Evolutionary conservation across 805 yeast species (phyloP).

Genomic region (Candida vaughaniae): DNA sequence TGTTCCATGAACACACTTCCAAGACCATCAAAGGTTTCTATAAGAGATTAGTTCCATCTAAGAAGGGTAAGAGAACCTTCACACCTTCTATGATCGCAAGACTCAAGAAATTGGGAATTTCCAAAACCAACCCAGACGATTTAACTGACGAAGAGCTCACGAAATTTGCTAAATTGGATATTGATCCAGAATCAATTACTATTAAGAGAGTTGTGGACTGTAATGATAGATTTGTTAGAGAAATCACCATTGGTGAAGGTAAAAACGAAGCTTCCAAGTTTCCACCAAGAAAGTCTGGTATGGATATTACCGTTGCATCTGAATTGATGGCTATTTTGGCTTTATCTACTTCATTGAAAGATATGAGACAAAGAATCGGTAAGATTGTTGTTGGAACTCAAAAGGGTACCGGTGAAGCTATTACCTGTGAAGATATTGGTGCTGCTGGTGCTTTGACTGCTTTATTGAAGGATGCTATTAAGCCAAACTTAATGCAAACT

Average conservation of each 20-base stretch:
- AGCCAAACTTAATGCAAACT: constrained; percentile 96
- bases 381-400: constrained; percentile 86
- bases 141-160: constrained; percentile 74
- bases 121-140: constrained; percentile 74
- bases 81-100: constrained; percentile 78
- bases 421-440: constrained; percentile 93
- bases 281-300: constrained; percentile 80
- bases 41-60: constrained; percentile 81
- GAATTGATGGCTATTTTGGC: constrained; percentile 97
- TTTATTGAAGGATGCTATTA: constrained; percentile 89
- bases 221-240: constrained; percentile 88
- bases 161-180: constrained; percentile 78
- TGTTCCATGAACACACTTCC: constrained; percentile 91
- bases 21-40: constrained; percentile 74
- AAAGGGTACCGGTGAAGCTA: constrained; percentile 64
- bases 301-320: constrained; percentile 94
- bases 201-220: constrained; percentile 93
- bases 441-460: constrained; percentile 96
- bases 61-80: constrained; percentile 76
- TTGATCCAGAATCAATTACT: constrained; percentile 86
- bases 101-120: constrained; percentile 76
- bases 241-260: constrained; percentile 86
- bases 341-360: constrained; percentile 70
- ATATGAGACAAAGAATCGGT: constrained; percentile 86
- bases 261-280: constrained; percentile 82